phyloP scores from a whole-genome alignment of 179 eudicot genomes.

The Carnegiea gigantea region DNA sequence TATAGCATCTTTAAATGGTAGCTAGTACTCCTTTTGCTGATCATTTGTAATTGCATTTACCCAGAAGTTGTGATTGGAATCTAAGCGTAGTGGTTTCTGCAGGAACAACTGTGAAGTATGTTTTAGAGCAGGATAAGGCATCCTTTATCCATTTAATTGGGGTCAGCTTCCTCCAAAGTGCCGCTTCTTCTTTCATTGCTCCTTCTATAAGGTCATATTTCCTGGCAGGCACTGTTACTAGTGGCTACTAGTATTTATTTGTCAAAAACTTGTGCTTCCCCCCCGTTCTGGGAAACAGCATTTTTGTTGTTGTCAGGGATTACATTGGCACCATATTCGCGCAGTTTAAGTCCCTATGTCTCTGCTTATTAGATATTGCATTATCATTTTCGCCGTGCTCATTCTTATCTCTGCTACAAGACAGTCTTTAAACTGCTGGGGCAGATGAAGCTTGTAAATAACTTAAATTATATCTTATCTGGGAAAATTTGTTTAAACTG shows the following conservation, averaged over 20 bases:
- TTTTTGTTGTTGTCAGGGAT: not conserved
- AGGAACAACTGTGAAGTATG: conserved; percentile 94
- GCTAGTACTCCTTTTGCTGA: not conserved
- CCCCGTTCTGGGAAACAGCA: not conserved
- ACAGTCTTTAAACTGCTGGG: not conserved
- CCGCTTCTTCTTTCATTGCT: conserved; percentile 92
- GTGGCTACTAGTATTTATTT: not conserved
- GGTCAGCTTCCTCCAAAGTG: conserved; percentile 88
- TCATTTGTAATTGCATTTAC: conserved; percentile 11
- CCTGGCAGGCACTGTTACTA: conserved; percentile 2
- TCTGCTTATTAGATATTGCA: not conserved
- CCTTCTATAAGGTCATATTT: conserved; percentile 81
- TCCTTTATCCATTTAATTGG: conserved; percentile 79
- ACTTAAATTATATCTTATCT: not conserved
- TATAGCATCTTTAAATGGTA: conserved; percentile 95
- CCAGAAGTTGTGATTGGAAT: conserved; percentile 12
- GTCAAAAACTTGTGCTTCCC: not conserved
- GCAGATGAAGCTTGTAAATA: not conserved
- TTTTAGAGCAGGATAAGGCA: conserved; percentile 91
- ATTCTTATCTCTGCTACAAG: not conserved
- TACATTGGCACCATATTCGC: conserved; percentile 4
- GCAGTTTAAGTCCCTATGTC: not conserved
- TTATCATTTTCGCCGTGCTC: not conserved
- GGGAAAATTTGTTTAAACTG: not conserved
- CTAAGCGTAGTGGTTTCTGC: conserved; percentile 21